phyloP scores from a whole-genome alignment of 345 rosid species.

The Aquilaria yunnanensis region DNA sequence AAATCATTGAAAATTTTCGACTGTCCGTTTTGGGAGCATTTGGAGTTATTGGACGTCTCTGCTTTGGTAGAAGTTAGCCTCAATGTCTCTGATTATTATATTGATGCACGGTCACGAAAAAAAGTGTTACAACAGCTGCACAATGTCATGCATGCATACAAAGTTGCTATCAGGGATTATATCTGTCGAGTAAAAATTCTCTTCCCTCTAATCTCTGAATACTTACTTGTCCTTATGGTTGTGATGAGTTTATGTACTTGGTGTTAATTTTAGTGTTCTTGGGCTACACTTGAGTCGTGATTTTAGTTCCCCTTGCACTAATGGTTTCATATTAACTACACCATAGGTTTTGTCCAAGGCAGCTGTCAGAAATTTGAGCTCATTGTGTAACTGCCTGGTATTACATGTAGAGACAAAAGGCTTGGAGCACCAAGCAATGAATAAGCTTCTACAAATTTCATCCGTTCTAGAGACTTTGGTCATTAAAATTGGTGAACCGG shows the following conservation, averaged over 20 bases:
- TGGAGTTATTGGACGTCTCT: neutral
- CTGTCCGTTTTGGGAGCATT: neutral
- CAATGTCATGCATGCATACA: neutral
- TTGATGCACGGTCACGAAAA: neutral
- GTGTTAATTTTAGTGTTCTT: too few species aligned
- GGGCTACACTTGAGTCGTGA: too few species aligned
- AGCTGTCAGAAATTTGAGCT: neutral
- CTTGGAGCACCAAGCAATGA: neutral
- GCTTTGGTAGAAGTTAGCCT: neutral
- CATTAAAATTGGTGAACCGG: neutral
- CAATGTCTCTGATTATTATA: neutral
- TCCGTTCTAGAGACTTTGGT: slow-evolving; percentile 1
- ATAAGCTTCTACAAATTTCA: slow-evolving; percentile 1
- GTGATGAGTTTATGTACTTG: too few species aligned
- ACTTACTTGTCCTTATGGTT: too few species aligned
- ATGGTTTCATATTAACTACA: neutral
- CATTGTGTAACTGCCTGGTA: neutral
- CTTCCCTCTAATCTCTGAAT: too few species aligned
- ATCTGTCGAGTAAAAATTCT: too few species aligned
- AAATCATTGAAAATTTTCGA: too few species aligned
- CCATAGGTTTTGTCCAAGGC: neutral
- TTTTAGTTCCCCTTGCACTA: neutral
- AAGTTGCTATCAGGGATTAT: too few species aligned
- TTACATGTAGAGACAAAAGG: neutral
- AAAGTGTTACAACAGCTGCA: neutral